Conservation (phyloP, 2,329 filamentous ascomycete species). For the Blastomyces silverae region DNA sequence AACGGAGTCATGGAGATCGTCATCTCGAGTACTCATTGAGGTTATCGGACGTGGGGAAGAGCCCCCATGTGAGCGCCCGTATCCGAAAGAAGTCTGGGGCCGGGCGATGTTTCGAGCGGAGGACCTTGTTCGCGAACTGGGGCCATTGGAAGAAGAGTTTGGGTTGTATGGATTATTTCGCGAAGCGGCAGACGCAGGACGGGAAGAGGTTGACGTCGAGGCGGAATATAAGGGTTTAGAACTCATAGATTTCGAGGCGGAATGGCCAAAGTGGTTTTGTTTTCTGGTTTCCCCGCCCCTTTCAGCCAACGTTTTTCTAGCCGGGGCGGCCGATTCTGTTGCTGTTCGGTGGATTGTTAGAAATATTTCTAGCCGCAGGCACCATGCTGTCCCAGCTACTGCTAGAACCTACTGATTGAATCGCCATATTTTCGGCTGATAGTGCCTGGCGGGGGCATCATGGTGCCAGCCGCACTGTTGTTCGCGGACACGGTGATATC, state of each 20-base stretch:
- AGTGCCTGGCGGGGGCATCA: conserved; percentile 41
- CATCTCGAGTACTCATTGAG: conserved; percentile 38
- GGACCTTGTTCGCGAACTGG: conserved; percentile 44
- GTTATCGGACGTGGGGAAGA: conserved; percentile 38
- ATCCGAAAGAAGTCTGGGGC: conserved; percentile 49
- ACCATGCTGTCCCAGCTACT: background rate
- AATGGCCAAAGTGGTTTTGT: conserved; percentile 38
- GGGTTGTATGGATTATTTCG: conserved; percentile 43
- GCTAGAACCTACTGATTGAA: conserved; percentile 39
- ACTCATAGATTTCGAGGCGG: conserved; percentile 38
- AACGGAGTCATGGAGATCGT: conserved; percentile 33
- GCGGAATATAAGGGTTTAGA: conserved; percentile 28
- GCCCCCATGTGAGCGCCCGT: conserved; percentile 45
- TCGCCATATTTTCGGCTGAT: conserved; percentile 48
- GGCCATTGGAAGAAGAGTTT: conserved; percentile 54
- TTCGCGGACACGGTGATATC: conserved; percentile 49
- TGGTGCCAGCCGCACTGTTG: conserved; percentile 51
- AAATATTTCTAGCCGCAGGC: conserved; percentile 14
- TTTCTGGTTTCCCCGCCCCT: conserved; percentile 49
- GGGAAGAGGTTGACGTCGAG: conserved; percentile 34
- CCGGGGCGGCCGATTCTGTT: conserved; percentile 51
- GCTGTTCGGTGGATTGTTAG: conserved; percentile 27
- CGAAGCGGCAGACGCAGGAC: conserved; percentile 39
- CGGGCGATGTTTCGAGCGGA: conserved; percentile 37
- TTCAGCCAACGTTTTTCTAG: conserved; percentile 55